A percentile compares a stretch with the other conserved stretches of the same genome.
Evolutionary conservation across 2,329 filamentous ascomycete species (phyloP).

Genomic region (Coleophoma eucalyptorum): DNA sequence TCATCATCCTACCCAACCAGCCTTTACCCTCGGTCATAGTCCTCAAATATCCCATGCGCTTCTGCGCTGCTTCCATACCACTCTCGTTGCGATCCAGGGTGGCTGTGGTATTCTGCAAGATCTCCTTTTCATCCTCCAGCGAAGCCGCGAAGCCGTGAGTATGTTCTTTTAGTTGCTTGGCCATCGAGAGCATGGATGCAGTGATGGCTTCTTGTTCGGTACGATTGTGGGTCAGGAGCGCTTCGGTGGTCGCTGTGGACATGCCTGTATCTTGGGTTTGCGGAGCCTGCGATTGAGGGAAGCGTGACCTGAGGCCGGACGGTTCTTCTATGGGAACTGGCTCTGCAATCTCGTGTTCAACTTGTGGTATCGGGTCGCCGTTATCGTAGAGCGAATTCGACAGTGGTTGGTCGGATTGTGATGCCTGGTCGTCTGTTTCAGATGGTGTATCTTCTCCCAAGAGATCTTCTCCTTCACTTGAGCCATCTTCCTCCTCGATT

Average conservation of each 20-base stretch:
- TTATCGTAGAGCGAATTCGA: conserved; percentile 1
- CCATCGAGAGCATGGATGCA: conserved; percentile 75
- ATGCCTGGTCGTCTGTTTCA: conserved; percentile 31
- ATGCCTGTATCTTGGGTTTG: conserved; percentile 16
- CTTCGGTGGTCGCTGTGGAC: conserved; percentile 56
- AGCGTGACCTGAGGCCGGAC: conserved; percentile 20
- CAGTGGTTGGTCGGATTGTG: conserved; percentile 2
- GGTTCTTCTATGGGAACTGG: conserved; percentile 5
- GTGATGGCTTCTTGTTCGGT: conserved; percentile 81
- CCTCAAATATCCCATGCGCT: conserved; percentile 72
- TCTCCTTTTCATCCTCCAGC: conserved; percentile 68
- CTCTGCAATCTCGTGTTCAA: background rate
- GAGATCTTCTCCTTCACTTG: conserved; percentile 53
- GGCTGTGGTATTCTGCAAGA: conserved; percentile 66
- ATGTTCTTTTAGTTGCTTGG: conserved; percentile 70
- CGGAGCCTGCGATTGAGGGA: conserved; percentile 2
- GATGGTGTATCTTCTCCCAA: conserved; percentile 47
- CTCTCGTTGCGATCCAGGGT: conserved; percentile 74
- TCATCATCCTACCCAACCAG: conserved; percentile 78
- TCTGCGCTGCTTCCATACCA: conserved; percentile 72
- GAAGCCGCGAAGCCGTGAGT: conserved; percentile 68
- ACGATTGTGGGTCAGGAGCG: conserved; percentile 72
- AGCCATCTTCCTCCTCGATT: conserved; percentile 18
- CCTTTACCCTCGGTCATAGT: conserved; percentile 85
- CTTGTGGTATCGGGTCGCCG: conserved; percentile 3